Evolutionary conservation across 441 rosid genomes (phyloP), one percentile per base, ranked within the genome.

Genomic region (Corymbia citriodora): DNA sequence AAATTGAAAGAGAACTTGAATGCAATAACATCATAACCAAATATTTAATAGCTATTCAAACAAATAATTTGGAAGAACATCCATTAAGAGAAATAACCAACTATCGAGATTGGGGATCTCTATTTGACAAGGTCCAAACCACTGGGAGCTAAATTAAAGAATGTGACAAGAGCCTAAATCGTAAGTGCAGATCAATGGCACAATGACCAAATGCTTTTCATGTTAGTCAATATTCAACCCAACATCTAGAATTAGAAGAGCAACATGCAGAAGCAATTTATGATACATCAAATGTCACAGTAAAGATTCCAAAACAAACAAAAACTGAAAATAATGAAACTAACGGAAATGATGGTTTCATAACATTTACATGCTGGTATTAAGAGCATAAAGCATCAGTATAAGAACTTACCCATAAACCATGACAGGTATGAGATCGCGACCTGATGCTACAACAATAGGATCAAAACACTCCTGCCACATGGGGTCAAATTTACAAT

Each of bases 391-490:
- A 25, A 61, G 88, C 29, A 87, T 25, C 52, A 87, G 89, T 16
- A 48, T 10, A 63, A 57, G 31, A 25, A 89, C 95, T 92, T 94
- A 98, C 99, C 99, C 99, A 89, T 95, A 95, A 91, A 98, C 99
- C 99, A 97, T 98, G 87, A 94, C 94, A 91, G 99, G 99, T 93
- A 98, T 97, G 92, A 98, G 96, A 95, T 98, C 97, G 90, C 96
- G 97, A 53, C 99, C 98, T 87, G 94, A 93, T 89, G 93, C 89
- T 87, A 97, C 95, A 92, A 96, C 95, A 90, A 98, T 98, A 86
- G 99, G 99, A 93, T 96, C 98, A 91, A 98, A 98, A 93, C 99
- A 96, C 93, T 98, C 98, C 99, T 98, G 96, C 70, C 90, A 92
- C 90, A 89, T 89, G 79, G 49, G 57, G 21, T 50, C 87, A 74